These are phyloP conservation scores for Diaporthe nobilis DNA, from an alignment of 2,329 filamentous ascomycete species.

Conservation along the genomic window DNA sequence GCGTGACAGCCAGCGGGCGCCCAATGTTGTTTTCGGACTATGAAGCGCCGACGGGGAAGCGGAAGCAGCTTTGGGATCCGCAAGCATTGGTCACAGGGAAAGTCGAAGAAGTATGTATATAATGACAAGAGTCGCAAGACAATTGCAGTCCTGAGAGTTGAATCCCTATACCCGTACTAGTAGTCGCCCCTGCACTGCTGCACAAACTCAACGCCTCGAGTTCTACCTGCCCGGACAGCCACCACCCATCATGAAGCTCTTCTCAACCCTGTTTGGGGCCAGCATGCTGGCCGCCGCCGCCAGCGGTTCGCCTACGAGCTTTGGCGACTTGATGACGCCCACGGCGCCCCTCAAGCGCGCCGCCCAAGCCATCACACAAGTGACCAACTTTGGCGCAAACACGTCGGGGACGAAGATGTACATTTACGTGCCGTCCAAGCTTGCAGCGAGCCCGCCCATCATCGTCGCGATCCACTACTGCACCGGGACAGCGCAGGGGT, in stretches of 20 bases:
- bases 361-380: conserved; percentile 40
- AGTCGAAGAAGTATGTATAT: neutral
- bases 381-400: conserved; percentile 50
- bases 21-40: conserved; percentile 12
- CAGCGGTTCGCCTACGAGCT: conserved; percentile 41
- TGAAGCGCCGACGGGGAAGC: conserved; percentile 32
- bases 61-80: neutral
- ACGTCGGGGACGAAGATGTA: conserved; percentile 47
- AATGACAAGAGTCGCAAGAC: neutral
- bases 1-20: neutral
- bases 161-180: neutral
- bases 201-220: neutral
- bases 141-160: too few relatives aligned
- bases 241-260: conserved; percentile 3
- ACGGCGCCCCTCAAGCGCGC: conserved; percentile 43
- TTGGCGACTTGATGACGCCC: conserved; percentile 44
- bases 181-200: neutral
- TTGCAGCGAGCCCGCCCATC: conserved; percentile 57
- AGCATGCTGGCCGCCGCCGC: conserved; percentile 42
- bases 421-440: conserved; percentile 53
- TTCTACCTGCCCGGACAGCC: neutral
- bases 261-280: conserved; percentile 20
- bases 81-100: conserved; percentile 3
- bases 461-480: conserved; percentile 65
- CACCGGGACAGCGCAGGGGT: conserved; percentile 52